These are phyloP conservation scores for Tephrocybe rancida DNA, from an alignment of 768 basidiomycete genomes.

Conservation along the genomic window DNA sequence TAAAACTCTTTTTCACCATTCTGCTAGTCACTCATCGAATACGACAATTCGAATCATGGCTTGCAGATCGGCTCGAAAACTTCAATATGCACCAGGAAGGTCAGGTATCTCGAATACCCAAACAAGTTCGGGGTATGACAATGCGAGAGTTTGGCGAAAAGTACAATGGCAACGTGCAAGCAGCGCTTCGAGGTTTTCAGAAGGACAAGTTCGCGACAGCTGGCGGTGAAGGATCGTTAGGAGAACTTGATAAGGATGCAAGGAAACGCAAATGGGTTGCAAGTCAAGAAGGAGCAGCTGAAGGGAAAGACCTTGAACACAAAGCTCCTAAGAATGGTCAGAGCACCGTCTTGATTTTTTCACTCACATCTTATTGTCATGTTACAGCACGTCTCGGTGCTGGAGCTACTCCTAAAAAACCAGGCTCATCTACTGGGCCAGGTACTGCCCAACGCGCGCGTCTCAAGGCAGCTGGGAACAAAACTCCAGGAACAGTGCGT, in stretches of 20 bases:
- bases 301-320: conserved; percentile 31
- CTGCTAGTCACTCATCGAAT: conserved; percentile 70
- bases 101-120: conserved; percentile 73
- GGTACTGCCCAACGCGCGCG: conserved; percentile 54
- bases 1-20: background rate
- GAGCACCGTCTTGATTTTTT: conserved; percentile 17
- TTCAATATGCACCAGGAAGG: conserved; percentile 78
- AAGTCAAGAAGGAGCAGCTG: conserved; percentile 53
- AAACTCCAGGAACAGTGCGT: conserved; percentile 46
- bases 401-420: conserved; percentile 54
- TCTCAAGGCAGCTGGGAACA: conserved; percentile 37
- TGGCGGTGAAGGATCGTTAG: conserved; percentile 48
- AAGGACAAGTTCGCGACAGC: conserved; percentile 58
- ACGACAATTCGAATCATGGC: conserved; percentile 75
- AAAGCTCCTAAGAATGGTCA: conserved; percentile 65
- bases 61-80: conserved; percentile 70
- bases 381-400: conserved; percentile 43
- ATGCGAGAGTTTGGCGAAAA: conserved; percentile 80
- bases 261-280: conserved; percentile 81
- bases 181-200: conserved; percentile 68
- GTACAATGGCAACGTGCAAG: conserved; percentile 76
- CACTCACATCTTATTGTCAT: conserved; percentile 16
- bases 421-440: conserved; percentile 51
- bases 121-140: conserved; percentile 68
- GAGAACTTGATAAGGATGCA: conserved; percentile 66